Percentiles rank a stretch among this genome's conserved stretches.
These are phyloP conservation scores for Setaria italica DNA, from an alignment of 202 grass and related monocot species.

Conservation along the genomic window DNA sequence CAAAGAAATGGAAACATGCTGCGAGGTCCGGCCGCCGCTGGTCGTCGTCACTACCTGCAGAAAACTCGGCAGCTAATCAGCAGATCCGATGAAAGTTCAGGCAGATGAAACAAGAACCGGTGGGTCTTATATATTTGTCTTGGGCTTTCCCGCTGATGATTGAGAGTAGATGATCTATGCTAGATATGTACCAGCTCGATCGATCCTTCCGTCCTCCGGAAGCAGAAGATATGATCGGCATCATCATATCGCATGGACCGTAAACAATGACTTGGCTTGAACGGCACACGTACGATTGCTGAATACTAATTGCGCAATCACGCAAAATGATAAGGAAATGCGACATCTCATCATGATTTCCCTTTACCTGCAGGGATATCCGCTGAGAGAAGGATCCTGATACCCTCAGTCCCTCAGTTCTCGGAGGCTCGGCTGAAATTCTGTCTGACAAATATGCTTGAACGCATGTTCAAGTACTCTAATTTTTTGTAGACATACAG, in stretches of 20 bases:
- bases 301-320: conserved; percentile 9
- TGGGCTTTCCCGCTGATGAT: conserved; percentile 13
- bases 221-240: conserved; percentile 1
- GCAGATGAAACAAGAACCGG: not conserved
- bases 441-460: not conserved
- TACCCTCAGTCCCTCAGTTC: not conserved
- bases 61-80: conserved; percentile 28
- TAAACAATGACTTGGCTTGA: conserved; percentile 33
- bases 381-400: not conserved
- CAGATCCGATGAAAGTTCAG: not conserved
- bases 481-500: no score
- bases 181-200: not conserved
- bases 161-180: not conserved
- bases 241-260: not conserved
- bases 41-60: not conserved
- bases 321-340: conserved; percentile 2
- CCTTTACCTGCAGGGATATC: not conserved
- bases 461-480: not conserved
- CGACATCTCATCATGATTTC: not conserved
- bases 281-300: conserved; percentile 15
- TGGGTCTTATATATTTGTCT: not conserved
- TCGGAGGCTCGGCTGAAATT: not conserved
- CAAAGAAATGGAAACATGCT: conserved; percentile 11
- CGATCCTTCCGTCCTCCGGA: not conserved
- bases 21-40: not conserved